phyloP scores from a whole-genome alignment of 179 eudicot genomes.

The Amaranthus tricolor region DNA sequence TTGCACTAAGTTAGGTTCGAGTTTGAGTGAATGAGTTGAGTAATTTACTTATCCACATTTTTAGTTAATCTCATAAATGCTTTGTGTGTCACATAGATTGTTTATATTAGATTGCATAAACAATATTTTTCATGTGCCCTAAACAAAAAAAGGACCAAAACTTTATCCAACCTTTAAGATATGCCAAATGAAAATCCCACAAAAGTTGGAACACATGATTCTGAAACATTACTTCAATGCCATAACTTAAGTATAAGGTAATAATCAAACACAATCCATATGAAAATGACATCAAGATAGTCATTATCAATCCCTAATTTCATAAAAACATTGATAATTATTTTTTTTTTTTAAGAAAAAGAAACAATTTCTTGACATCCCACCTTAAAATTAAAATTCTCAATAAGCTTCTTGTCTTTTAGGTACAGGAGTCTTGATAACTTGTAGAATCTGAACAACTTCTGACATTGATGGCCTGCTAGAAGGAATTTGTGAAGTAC shows the following conservation, averaged over 20 bases:
- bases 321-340: not conserved
- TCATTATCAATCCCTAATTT: constrained; percentile 16
- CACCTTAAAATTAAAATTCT: constrained; percentile 11
- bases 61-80: too few relatives aligned
- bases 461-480: constrained; percentile 95
- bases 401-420: constrained; percentile 57
- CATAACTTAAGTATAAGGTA: not conserved
- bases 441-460: constrained; percentile 92
- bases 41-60: too few relatives aligned
- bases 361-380: constrained; percentile 22
- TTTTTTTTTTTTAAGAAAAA: not conserved
- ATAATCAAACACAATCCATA: constrained; percentile 2
- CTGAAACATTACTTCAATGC: not conserved
- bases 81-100: too few relatives aligned
- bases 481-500: constrained; percentile 95
- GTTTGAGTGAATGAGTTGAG: too few relatives aligned
- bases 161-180: not conserved
- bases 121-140: too few relatives aligned
- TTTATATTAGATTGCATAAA: too few relatives aligned
- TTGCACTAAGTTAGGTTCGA: too few relatives aligned
- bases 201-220: not conserved
- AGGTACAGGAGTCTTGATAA: constrained; percentile 77
- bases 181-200: not conserved
- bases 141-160: not conserved
- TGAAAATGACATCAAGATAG: constrained; percentile 13